Percentiles rank a stretch among this genome's conserved stretches.
These are phyloP conservation scores for Russula sp. DNA, from an alignment of 768 basidiomycete genomes.

Conservation along the genomic window DNA sequence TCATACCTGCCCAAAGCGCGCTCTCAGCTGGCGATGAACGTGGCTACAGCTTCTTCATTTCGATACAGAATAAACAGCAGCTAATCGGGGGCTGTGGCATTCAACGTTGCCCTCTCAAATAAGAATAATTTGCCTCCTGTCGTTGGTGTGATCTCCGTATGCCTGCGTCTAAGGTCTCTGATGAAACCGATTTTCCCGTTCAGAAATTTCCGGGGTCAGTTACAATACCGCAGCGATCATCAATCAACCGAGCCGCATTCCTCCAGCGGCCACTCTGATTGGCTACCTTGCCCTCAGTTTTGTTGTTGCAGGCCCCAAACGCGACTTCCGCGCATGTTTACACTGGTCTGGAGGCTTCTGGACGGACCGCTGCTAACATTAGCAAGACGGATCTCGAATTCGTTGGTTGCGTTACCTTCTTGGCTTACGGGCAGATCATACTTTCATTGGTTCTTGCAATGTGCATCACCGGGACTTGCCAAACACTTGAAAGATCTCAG, in stretches of 20 bases:
- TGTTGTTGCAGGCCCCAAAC: constrained; percentile 7
- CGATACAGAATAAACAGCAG: constrained; percentile 3
- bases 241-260: constrained; percentile 2
- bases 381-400: constrained; percentile 6
- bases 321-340: constrained; percentile 6
- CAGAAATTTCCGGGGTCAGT: constrained; percentile 2
- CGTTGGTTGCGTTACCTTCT: not conserved
- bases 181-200: not conserved
- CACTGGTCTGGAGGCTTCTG: constrained; percentile 4
- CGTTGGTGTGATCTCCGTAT: not conserved
- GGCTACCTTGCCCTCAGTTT: constrained; percentile 3
- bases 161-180: not conserved
- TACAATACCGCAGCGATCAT: constrained; percentile 9
- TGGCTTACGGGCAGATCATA: not conserved
- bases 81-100: not conserved
- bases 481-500: not conserved
- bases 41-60: not conserved
- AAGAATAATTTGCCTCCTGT: not conserved
- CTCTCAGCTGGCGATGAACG: not conserved
- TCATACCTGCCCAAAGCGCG: constrained; percentile 2
- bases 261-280: constrained; percentile 16
- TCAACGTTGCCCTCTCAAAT: not conserved
- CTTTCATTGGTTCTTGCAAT: constrained; percentile 11
- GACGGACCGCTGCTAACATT: constrained; percentile 3
- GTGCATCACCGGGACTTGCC: constrained; percentile 8